Conservation (phyloP, 441 rosid genomes). For the Gossypium trilobum region DNA sequence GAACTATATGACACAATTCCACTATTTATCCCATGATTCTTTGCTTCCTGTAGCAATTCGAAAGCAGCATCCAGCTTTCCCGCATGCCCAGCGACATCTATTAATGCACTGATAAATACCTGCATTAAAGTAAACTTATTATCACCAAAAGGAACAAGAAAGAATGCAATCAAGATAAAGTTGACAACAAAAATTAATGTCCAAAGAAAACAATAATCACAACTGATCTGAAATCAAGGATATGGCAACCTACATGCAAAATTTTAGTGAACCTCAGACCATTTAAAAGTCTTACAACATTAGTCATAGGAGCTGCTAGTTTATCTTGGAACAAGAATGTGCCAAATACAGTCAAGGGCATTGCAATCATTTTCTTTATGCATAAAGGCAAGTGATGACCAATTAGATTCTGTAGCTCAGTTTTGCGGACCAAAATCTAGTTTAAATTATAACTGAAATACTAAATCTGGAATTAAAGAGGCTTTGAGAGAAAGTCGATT, state of each 20-base stretch:
- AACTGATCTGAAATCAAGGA: background rate
- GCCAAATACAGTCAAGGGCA: background rate
- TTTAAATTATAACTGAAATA: too few species aligned
- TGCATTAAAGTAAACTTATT: slow-evolving; percentile 26
- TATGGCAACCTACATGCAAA: background rate
- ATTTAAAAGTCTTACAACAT: background rate
- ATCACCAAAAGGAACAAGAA: background rate
- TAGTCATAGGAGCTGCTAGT: background rate
- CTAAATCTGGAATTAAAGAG: background rate
- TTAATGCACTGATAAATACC: slow-evolving; percentile 80
- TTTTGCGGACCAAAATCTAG: background rate
- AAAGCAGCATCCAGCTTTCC: slow-evolving; percentile 70
- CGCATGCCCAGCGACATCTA: slow-evolving; percentile 84
- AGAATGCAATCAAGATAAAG: background rate
- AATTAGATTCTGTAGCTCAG: background rate
- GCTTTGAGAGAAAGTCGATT: background rate
- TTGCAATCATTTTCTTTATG: background rate
- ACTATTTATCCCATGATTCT: slow-evolving; percentile 41
- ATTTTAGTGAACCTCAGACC: background rate
- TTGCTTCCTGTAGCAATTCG: slow-evolving; percentile 54
- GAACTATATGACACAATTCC: slow-evolving; percentile 84
- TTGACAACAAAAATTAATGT: background rate
- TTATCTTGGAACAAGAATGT: background rate
- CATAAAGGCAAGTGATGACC: background rate
- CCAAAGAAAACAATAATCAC: background rate